Conservation (phyloP, 768 basidiomycete genomes). For the Leccinum ochraceum region DNA sequence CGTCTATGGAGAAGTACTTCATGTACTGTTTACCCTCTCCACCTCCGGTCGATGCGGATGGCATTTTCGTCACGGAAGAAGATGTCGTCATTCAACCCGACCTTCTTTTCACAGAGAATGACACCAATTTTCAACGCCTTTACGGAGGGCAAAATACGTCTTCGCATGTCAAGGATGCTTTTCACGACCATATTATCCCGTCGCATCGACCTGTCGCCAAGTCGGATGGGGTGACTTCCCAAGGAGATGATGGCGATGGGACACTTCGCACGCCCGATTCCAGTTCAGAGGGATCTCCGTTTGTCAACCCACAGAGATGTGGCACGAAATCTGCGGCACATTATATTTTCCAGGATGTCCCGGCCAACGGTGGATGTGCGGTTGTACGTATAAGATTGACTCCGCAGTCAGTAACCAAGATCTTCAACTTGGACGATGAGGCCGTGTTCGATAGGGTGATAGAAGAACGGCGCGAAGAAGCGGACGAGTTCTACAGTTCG, state of each 20-base stretch:
- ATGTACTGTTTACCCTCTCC: slow-evolving; percentile 92
- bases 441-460: slow-evolving; percentile 83
- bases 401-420: slow-evolving; percentile 67
- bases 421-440: slow-evolving; percentile 85
- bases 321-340: slow-evolving; percentile 96
- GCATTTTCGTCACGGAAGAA: slow-evolving; percentile 63
- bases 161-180: slow-evolving; percentile 91
- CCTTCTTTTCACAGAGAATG: slow-evolving; percentile 94
- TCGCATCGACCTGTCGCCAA: slow-evolving; percentile 67
- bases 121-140: slow-evolving; percentile 91
- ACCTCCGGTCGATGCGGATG: slow-evolving; percentile 78
- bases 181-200: slow-evolving; percentile 96
- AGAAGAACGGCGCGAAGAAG: slow-evolving; percentile 89
- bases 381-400: slow-evolving; percentile 95
- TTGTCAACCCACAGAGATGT: slow-evolving; percentile 81
- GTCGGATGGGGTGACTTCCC: slow-evolving; percentile 21
- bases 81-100: slow-evolving; percentile 67
- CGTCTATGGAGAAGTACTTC: slow-evolving; percentile 71
- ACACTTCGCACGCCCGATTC: neutral
- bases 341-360: slow-evolving; percentile 84
- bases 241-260: neutral
- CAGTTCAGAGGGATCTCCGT: slow-evolving; percentile 31
- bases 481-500: slow-evolving; percentile 91
- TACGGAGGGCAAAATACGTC: slow-evolving; percentile 87
- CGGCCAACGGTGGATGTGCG: slow-evolving; percentile 89